Percentiles rank a stretch among this genome's conserved stretches.
Evolutionary conservation across 768 basidiomycete genomes (phyloP).

Genomic region (Ramaria sp.): DNA sequence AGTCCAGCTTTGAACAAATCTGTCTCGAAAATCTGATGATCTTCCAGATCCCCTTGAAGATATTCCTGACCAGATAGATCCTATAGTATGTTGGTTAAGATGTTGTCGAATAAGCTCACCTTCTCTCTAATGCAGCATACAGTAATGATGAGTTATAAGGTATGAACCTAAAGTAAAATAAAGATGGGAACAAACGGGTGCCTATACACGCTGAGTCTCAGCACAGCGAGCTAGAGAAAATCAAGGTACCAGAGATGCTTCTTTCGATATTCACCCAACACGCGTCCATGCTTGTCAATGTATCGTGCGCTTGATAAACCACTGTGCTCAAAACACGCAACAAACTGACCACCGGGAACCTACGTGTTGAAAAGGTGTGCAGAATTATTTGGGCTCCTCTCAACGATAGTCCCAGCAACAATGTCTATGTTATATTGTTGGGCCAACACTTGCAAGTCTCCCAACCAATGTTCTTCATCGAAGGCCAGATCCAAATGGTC

Average conservation of each 20-base stretch:
- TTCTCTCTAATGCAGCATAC: background rate
- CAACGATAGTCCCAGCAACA: slow-evolving; percentile 7
- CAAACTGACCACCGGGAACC: background rate
- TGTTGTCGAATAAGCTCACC: background rate
- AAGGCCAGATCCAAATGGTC: slow-evolving; percentile 4
- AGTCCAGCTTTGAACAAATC: slow-evolving; percentile 5
- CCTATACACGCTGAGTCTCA: background rate
- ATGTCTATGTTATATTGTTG: slow-evolving; percentile 1
- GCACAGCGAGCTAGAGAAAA: background rate
- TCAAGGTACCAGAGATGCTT: slow-evolving; percentile 6
- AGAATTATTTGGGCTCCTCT: slow-evolving; percentile 3
- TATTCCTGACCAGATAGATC: background rate
- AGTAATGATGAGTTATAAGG: background rate
- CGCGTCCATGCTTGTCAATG: slow-evolving; percentile 5
- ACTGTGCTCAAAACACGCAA: background rate
- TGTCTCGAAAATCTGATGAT: slow-evolving; percentile 8
- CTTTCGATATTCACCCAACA: slow-evolving; percentile 7
- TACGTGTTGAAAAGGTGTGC: slow-evolving; percentile 8
- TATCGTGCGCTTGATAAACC: background rate
- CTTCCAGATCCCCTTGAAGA: slow-evolving; percentile 1
- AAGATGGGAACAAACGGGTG: slow-evolving; percentile 1
- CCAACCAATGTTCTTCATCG: slow-evolving; percentile 3
- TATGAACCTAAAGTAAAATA: background rate
- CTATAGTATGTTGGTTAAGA: background rate
- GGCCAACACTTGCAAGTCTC: background rate